These are phyloP conservation scores for Phytophthora nicotianae DNA, from an alignment of 352 stramenopile species.

Conservation along the genomic window DNA sequence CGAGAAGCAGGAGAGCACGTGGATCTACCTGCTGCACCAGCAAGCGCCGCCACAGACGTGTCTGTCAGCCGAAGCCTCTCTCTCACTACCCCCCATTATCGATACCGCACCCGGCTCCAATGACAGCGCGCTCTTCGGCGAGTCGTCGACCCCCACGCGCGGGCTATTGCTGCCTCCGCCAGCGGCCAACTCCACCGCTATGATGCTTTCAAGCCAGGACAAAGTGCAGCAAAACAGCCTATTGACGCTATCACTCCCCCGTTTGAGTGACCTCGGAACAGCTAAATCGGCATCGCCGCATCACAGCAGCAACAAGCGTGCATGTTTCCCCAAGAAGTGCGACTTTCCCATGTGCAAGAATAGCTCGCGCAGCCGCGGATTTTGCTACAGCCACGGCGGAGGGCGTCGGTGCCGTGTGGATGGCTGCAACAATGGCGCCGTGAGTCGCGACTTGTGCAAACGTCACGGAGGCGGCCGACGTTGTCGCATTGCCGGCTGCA, in stretches of 20 bases:
- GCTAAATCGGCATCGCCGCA: slow-evolving; percentile 6
- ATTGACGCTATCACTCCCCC: slow-evolving; percentile 33
- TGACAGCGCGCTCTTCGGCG: slow-evolving; percentile 22
- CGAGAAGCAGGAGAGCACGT: slow-evolving; percentile 56
- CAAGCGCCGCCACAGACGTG: slow-evolving; percentile 46
- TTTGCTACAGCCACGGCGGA: slow-evolving; percentile 81
- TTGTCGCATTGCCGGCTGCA: slow-evolving; percentile 69
- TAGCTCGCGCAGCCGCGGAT: slow-evolving; percentile 75
- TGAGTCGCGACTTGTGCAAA: slow-evolving; percentile 85
- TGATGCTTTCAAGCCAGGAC: slow-evolving; percentile 41
- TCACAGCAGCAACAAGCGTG: slow-evolving; percentile 46
- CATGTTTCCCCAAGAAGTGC: slow-evolving; percentile 82
- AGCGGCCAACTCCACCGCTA: slow-evolving; percentile 2
- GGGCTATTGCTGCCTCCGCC: slow-evolving; percentile 14
- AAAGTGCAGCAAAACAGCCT: slow-evolving; percentile 29
- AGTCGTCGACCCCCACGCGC: slow-evolving; percentile 8
- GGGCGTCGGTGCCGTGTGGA: slow-evolving; percentile 68
- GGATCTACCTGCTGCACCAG: slow-evolving; percentile 64
- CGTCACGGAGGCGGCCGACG: slow-evolving; percentile 74
- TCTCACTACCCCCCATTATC: slow-evolving; percentile 24
- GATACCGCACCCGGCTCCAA: neutral
- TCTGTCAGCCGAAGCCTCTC: slow-evolving; percentile 21
- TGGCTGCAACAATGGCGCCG: slow-evolving; percentile 70
- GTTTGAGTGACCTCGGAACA: slow-evolving; percentile 16
- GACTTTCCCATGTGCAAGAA: slow-evolving; percentile 88